These are phyloP conservation scores for Lonicera japonica DNA, from an alignment of 129 eudicot species.

Conservation along the genomic window DNA sequence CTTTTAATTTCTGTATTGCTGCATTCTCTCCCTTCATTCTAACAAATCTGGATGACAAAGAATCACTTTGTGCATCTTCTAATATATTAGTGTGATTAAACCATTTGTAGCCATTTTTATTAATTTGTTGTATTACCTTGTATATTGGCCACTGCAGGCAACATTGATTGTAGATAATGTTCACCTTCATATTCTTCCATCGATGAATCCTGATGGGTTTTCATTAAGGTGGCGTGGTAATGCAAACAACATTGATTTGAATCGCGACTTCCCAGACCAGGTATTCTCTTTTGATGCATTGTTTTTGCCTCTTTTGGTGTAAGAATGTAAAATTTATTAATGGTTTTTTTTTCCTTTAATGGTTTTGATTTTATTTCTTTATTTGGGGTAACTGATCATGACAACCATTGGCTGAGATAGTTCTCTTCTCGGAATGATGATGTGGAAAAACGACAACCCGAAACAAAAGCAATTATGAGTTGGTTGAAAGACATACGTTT, in stretches of 20 bases:
- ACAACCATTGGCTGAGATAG: slow-evolving; percentile 34
- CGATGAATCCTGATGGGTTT: slow-evolving; percentile 98
- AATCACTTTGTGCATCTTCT: too few relatives aligned
- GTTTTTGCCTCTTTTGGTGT: neutral
- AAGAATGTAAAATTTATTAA: too few relatives aligned
- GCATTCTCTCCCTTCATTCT: too few relatives aligned
- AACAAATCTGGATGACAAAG: too few relatives aligned
- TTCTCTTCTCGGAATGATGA: slow-evolving; percentile 76
- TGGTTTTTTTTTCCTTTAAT: neutral
- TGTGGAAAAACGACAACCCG: slow-evolving; percentile 58
- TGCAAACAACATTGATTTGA: slow-evolving; percentile 80
- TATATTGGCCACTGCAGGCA: slow-evolving; percentile 46
- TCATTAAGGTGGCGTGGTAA: slow-evolving; percentile 66
- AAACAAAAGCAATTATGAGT: slow-evolving; percentile 88
- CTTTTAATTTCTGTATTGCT: too few relatives aligned
- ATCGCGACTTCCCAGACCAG: slow-evolving; percentile 99
- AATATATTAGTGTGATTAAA: neutral
- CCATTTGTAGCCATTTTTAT: neutral
- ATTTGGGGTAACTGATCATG: slow-evolving; percentile 15
- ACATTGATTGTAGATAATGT: slow-evolving; percentile 71
- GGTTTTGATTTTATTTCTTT: neutral
- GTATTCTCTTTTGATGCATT: slow-evolving; percentile 30
- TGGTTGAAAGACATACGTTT: slow-evolving; percentile 66
- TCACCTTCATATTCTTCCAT: slow-evolving; percentile 91
- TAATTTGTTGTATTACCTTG: slow-evolving; percentile 1